These are phyloP conservation scores for Bruguiera sexangula DNA, from an alignment of 345 rosid species.

Conservation along the genomic window DNA sequence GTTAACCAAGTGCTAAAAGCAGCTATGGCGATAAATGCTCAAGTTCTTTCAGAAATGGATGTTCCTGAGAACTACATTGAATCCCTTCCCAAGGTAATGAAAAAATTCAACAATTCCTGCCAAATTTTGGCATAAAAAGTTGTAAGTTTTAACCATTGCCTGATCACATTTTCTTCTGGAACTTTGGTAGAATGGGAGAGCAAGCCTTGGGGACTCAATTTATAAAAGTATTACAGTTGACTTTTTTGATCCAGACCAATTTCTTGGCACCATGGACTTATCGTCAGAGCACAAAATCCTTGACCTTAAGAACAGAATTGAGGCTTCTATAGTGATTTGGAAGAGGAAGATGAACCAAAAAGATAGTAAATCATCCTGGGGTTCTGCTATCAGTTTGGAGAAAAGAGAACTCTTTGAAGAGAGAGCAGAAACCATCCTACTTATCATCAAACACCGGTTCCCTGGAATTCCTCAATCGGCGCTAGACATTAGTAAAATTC, in stretches of 20 bases:
- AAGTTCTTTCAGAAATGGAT: constrained; percentile 82
- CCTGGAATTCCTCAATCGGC: constrained; percentile 82
- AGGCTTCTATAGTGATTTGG: constrained; percentile 91
- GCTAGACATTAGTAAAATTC: constrained; percentile 88
- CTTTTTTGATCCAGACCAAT: constrained; percentile 72
- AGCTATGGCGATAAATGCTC: constrained; percentile 93
- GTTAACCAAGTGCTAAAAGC: constrained; percentile 93
- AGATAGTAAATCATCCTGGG: constrained; percentile 79
- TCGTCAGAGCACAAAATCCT: constrained; percentile 80
- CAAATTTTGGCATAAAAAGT: not conserved
- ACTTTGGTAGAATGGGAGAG: constrained; percentile 65
- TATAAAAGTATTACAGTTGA: constrained; percentile 74
- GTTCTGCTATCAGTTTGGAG: constrained; percentile 77
- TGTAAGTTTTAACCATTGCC: not conserved
- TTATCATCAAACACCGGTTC: constrained; percentile 65
- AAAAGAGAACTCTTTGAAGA: constrained; percentile 90
- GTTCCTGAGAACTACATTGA: constrained; percentile 84
- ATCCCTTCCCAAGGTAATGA: constrained; percentile 71
- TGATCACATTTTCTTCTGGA: constrained; percentile 1
- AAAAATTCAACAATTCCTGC: not conserved
- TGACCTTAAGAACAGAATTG: constrained; percentile 80
- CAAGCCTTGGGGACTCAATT: constrained; percentile 74
- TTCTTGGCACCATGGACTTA: constrained; percentile 60
- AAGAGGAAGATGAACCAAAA: constrained; percentile 77
- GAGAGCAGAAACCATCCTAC: constrained; percentile 79